A percentile compares a stretch with the other conserved stretches of the same genome.
Conservation (phyloP, 2,329 filamentous ascomycete genomes). For the Graphilbum ipis-grandicollis region DNA sequence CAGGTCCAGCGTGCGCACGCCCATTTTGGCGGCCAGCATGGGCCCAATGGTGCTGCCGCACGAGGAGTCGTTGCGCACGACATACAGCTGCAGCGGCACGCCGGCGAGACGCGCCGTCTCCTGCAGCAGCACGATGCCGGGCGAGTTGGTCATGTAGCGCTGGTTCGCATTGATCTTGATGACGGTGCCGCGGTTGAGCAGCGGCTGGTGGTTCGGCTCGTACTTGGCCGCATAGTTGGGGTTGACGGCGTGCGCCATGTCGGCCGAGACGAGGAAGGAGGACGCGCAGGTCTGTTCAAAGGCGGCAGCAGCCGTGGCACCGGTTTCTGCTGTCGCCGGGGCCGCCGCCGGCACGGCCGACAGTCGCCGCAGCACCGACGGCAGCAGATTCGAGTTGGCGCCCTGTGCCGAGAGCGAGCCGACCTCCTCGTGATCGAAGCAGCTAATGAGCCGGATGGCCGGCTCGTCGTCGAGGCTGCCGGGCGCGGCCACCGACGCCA, state of each 20-base stretch:
- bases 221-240: constrained; percentile 91
- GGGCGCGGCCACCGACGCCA: constrained; percentile 52
- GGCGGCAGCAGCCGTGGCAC: constrained; percentile 56
- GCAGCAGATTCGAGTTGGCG: constrained; percentile 81
- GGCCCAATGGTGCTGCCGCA: constrained; percentile 96
- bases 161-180: constrained; percentile 98
- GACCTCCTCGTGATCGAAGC: constrained; percentile 97
- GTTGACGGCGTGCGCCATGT: constrained; percentile 94
- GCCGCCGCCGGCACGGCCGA: constrained; percentile 53
- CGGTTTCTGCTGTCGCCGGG: constrained; percentile 38
- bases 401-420: constrained; percentile 86
- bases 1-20: constrained; percentile 75
- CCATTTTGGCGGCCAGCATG: constrained; percentile 79
- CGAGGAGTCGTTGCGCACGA: constrained; percentile 85
- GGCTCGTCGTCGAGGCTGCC: constrained; percentile 46
- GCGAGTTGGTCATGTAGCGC: constrained; percentile 89
- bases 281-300: constrained; percentile 85
- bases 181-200: constrained; percentile 92
- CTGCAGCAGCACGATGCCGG: constrained; percentile 82
- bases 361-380: constrained; percentile 70
- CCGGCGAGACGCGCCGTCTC: constrained; percentile 59
- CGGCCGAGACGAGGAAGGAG: constrained; percentile 87
- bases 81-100: constrained; percentile 87
- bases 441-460: constrained; percentile 76
- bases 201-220: constrained; percentile 74